Conservation (phyloP, 352 stramenopile species). For the Globisporangium uncinulatum region DNA sequence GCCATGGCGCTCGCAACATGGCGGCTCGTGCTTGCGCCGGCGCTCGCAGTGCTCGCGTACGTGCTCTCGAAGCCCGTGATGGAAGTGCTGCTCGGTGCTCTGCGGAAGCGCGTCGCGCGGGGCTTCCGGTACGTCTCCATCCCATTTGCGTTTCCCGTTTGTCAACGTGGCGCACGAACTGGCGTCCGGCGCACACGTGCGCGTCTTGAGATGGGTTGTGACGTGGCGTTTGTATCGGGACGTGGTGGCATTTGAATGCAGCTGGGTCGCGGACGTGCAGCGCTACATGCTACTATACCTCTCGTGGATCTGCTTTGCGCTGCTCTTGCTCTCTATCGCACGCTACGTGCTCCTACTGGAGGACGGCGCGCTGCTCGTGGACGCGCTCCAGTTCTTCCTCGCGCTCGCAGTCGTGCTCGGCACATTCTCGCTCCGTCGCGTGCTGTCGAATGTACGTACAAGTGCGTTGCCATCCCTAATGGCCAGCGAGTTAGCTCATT, state of each 20-base stretch:
- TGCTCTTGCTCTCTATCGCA: slow-evolving; percentile 44
- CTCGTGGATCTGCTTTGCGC: slow-evolving; percentile 57
- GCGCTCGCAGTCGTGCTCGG: slow-evolving; percentile 64
- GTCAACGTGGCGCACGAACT: background rate
- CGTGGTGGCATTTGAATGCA: slow-evolving; percentile 9
- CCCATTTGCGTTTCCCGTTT: background rate
- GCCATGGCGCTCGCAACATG: slow-evolving; percentile 37
- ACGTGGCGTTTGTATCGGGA: background rate
- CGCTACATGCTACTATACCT: slow-evolving; percentile 73
- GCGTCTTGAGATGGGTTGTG: no score
- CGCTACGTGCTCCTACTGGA: slow-evolving; percentile 47
- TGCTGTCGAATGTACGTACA: slow-evolving; percentile 63
- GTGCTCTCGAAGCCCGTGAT: slow-evolving; percentile 45
- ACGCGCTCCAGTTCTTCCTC: slow-evolving; percentile 49
- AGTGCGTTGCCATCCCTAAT: background rate
- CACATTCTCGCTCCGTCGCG: slow-evolving; percentile 68
- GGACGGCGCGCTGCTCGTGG: slow-evolving; percentile 41
- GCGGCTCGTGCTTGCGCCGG: slow-evolving; percentile 43
- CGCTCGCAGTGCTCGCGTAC: slow-evolving; percentile 41
- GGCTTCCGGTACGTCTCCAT: slow-evolving; percentile 34
- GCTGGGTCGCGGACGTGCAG: slow-evolving; percentile 77
- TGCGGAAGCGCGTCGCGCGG: slow-evolving; percentile 55
- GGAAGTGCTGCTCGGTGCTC: slow-evolving; percentile 38
- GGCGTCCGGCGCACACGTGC: background rate
- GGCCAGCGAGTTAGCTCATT: no score